These are phyloP conservation scores for Silene uniflora DNA, from an alignment of 148 eudicot species.

Conservation along the genomic window DNA sequence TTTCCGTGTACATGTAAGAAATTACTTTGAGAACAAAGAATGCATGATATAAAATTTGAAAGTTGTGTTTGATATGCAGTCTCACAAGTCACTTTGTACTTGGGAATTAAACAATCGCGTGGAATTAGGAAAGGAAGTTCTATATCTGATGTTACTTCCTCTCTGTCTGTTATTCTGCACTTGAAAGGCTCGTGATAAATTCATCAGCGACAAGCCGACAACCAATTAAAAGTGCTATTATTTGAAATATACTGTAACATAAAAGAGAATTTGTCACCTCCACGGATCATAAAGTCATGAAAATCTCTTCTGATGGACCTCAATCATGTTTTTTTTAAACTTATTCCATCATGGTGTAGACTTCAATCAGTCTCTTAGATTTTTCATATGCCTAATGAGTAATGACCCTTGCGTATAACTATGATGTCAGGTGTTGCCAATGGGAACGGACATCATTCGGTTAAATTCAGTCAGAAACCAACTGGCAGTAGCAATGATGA, in stretches of 20 bases:
- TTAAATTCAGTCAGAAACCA: conserved; percentile 32
- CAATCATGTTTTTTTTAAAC: too few relatives aligned
- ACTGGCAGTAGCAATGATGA: conserved; percentile 38
- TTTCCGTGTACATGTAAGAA: neutral
- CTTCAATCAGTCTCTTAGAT: too few relatives aligned
- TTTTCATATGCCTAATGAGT: neutral
- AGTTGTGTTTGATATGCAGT: neutral
- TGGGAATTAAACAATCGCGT: neutral
- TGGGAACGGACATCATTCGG: conserved; percentile 44
- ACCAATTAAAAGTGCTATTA: neutral
- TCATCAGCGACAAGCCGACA: neutral
- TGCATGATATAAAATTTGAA: neutral
- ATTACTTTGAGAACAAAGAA: neutral
- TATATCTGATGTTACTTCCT: neutral
- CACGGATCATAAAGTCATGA: too few relatives aligned
- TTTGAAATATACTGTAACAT: too few relatives aligned
- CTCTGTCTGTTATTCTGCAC: neutral
- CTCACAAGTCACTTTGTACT: neutral
- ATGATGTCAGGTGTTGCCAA: conserved; percentile 32
- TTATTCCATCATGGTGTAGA: too few relatives aligned
- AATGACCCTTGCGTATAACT: neutral
- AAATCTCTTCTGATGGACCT: too few relatives aligned
- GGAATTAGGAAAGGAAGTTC: neutral
- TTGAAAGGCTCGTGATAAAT: neutral
- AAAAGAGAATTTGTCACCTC: too few relatives aligned